Conservation (phyloP, 2,329 filamentous ascomycete genomes). For the Calonectria naviculata region DNA sequence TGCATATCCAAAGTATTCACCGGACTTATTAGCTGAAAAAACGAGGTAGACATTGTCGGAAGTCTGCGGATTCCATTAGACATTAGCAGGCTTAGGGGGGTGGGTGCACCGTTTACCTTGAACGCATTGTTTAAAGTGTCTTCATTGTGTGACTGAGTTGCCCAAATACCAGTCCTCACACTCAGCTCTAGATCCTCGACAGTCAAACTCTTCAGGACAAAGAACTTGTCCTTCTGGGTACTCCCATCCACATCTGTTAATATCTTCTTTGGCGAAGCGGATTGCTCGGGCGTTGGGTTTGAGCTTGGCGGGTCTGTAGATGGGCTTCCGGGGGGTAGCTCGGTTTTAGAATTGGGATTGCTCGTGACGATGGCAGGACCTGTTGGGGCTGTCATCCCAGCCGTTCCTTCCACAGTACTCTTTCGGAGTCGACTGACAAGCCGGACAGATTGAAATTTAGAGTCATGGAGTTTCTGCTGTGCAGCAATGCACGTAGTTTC, state of each 20-base stretch:
- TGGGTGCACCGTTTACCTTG: constrained; percentile 64
- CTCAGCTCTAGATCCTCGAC: constrained; percentile 91
- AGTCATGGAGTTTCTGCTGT: constrained; percentile 89
- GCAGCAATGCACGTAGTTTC: constrained; percentile 80
- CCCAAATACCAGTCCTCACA: constrained; percentile 90
- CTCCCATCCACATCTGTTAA: constrained; percentile 18
- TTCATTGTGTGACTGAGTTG: constrained; percentile 95
- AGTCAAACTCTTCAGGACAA: constrained; percentile 93
- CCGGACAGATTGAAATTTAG: constrained; percentile 85
- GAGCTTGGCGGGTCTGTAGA: constrained; percentile 3
- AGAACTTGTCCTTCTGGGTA: constrained; percentile 77
- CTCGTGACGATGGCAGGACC: constrained; percentile 60
- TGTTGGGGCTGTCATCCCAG: constrained; percentile 63
- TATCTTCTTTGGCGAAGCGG: background rate
- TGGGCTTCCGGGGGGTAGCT: constrained; percentile 6
- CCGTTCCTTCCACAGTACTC: constrained; percentile 58
- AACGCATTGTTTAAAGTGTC: constrained; percentile 84
- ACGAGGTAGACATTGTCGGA: constrained; percentile 89
- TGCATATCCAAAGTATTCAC: constrained; percentile 96
- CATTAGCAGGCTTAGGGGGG: background rate
- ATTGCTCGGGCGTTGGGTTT: constrained; percentile 17
- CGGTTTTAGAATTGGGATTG: constrained; percentile 24
- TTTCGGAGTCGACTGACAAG: constrained; percentile 86
- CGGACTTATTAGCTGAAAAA: constrained; percentile 97
- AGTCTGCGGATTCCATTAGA: constrained; percentile 59